Evolutionary conservation across 1,284 basidiomycete genomes (phyloP).

Genomic region (Naganishia liquefaciens): DNA sequence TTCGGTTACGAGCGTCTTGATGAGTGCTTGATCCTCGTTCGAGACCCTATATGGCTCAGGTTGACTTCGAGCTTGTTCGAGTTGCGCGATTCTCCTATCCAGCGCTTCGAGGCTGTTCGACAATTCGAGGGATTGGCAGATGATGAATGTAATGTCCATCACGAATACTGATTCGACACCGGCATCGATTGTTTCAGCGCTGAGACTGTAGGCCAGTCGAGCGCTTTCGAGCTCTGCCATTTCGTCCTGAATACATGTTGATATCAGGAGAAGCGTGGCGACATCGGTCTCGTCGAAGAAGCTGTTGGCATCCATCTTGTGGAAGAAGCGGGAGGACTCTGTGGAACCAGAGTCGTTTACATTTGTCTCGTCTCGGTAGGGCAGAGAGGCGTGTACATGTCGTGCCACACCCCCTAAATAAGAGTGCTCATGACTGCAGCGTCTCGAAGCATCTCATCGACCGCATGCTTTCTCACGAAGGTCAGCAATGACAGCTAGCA

Average conservation of each 20-base stretch:
- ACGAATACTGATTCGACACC: slow-evolving; percentile 15
- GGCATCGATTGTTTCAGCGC: not conserved
- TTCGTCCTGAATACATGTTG: slow-evolving; percentile 16
- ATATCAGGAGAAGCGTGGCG: slow-evolving; percentile 14
- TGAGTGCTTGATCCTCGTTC: slow-evolving; percentile 3
- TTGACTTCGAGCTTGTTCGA: slow-evolving; percentile 9
- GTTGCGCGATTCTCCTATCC: slow-evolving; percentile 22
- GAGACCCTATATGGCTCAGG: slow-evolving; percentile 23
- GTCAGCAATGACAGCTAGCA: too few species aligned
- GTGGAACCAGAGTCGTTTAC: too few species aligned
- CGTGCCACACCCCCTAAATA: too few species aligned
- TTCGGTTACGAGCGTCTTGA: not conserved
- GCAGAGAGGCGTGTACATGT: too few species aligned
- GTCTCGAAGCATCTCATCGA: too few species aligned
- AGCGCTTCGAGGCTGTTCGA: slow-evolving; percentile 14
- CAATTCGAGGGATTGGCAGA: slow-evolving; percentile 9
- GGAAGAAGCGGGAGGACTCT: not conserved
- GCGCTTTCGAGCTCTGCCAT: slow-evolving; percentile 21
- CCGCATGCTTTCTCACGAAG: too few species aligned
- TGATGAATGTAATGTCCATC: slow-evolving; percentile 9
- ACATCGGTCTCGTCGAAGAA: slow-evolving; percentile 24
- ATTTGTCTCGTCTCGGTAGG: too few species aligned
- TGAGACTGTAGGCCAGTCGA: slow-evolving; percentile 12
- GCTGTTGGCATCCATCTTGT: slow-evolving; percentile 10
- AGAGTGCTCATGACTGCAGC: too few species aligned